phyloP scores from a whole-genome alignment of 805 yeast species.

The Torulaspora franciscae region DNA sequence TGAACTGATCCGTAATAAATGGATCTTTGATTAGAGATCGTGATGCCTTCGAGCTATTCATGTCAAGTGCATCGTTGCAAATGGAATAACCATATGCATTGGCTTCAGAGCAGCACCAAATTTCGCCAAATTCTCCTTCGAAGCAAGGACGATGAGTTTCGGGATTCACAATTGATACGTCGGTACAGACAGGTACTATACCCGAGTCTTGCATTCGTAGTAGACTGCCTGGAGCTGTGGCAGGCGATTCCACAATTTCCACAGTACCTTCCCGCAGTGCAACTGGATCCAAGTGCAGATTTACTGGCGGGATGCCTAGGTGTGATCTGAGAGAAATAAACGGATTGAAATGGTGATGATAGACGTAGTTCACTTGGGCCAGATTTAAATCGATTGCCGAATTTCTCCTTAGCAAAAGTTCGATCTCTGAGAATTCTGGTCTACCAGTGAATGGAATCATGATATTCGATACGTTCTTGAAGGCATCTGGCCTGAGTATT shows the following conservation, averaged over 20 bases:
- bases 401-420: slow-evolving; percentile 56
- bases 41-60: slow-evolving; percentile 13
- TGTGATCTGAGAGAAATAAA: slow-evolving; percentile 74
- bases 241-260: slow-evolving; percentile 62
- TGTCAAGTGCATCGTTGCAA: slow-evolving; percentile 29
- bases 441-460: slow-evolving; percentile 78
- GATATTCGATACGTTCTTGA: slow-evolving; percentile 67
- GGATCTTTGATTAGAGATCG: slow-evolving; percentile 45
- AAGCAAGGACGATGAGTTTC: slow-evolving; percentile 75
- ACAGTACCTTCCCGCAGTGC: slow-evolving; percentile 88
- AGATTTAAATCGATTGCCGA: slow-evolving; percentile 59
- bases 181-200: slow-evolving; percentile 91
- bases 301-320: slow-evolving; percentile 82
- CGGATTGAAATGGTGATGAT: slow-evolving; percentile 75
- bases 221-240: slow-evolving; percentile 36
- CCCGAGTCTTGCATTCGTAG: slow-evolving; percentile 89
- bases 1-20: slow-evolving; percentile 51
- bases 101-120: slow-evolving; percentile 92
- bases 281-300: slow-evolving; percentile 78
- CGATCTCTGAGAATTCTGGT: slow-evolving; percentile 58
- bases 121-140: slow-evolving; percentile 92
- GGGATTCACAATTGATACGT: slow-evolving; percentile 91
- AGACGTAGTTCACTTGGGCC: slow-evolving; percentile 69
- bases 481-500: slow-evolving; percentile 25
- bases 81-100: slow-evolving; percentile 59